phyloP scores from a whole-genome alignment of 306 rosid genomes.

The Coriaria nepalensis region DNA sequence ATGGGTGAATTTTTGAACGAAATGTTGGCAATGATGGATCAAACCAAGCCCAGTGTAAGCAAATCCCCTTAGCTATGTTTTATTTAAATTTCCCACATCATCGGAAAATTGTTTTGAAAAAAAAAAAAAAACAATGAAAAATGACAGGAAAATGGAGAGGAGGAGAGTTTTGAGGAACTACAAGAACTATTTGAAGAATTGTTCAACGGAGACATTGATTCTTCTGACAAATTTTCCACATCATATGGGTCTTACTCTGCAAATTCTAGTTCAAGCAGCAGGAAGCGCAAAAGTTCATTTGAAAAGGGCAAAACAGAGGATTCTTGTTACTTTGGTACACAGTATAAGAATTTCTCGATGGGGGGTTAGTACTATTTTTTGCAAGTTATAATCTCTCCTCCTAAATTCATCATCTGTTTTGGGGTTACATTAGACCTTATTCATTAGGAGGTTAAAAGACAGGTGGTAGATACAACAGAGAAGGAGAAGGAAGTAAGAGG shows the following conservation, averaged over 20 bases:
- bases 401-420: not conserved
- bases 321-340: conserved; percentile 23
- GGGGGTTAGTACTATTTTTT: conserved; percentile 56
- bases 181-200: conserved; percentile 75
- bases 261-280: conserved; percentile 36
- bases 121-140: not conserved
- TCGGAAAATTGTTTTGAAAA: not conserved
- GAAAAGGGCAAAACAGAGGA: conserved; percentile 27
- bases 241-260: conserved; percentile 22
- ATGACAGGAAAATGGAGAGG: conserved; percentile 52
- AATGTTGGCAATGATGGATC: conserved; percentile 86
- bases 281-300: conserved; percentile 30
- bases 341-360: conserved; percentile 40
- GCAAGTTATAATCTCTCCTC: too few species aligned
- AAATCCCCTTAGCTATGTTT: not conserved
- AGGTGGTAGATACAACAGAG: conserved; percentile 34
- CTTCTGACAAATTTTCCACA: conserved; percentile 27
- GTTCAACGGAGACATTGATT: conserved; percentile 41
- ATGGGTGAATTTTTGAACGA: conserved; percentile 86
- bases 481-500: conserved; percentile 27
- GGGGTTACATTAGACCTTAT: conserved; percentile 1
- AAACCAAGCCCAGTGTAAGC: conserved; percentile 59
- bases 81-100: not conserved
- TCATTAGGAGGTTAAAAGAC: conserved; percentile 21
- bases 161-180: conserved; percentile 74